These are phyloP conservation scores for Adansonia digitata DNA, from an alignment of 345 rosid species.

Conservation along the genomic window DNA sequence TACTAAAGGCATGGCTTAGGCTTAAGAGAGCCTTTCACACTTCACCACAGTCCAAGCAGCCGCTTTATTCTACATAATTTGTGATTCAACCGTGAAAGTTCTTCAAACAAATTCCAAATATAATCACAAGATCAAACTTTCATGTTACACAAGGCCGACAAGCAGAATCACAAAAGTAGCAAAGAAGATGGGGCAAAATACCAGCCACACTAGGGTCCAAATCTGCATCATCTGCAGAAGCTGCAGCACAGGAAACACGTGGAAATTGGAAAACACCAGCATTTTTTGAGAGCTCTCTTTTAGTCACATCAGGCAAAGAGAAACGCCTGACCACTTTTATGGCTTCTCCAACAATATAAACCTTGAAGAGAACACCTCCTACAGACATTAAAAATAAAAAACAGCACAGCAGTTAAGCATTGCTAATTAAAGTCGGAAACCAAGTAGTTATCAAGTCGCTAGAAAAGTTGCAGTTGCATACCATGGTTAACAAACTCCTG, in stretches of 20 bases:
- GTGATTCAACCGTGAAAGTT: background rate
- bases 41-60: background rate
- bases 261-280: conserved; percentile 59
- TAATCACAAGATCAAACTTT: background rate
- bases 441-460: background rate
- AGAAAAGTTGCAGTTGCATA: conserved; percentile 21
- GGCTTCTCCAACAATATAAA: conserved; percentile 76
- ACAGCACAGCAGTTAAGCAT: background rate
- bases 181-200: conserved; percentile 7
- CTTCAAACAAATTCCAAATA: background rate
- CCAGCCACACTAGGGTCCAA: conserved; percentile 59
- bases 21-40: background rate
- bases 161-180: background rate
- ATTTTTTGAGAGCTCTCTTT: conserved; percentile 41
- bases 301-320: conserved; percentile 78
- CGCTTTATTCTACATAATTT: too few species aligned
- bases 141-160: background rate
- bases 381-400: conserved; percentile 15
- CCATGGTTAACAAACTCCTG: conserved; percentile 91
- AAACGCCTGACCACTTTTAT: conserved; percentile 73
- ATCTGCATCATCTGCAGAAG: conserved; percentile 66
- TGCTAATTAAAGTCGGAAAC: conserved; percentile 4
- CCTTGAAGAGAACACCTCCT: conserved; percentile 83
- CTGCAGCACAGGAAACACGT: conserved; percentile 61
- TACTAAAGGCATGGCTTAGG: background rate